These are phyloP conservation scores for Thinopyrum obtusiflorum DNA, from an alignment of 202 grass and related monocot species.

Conservation along the genomic window DNA sequence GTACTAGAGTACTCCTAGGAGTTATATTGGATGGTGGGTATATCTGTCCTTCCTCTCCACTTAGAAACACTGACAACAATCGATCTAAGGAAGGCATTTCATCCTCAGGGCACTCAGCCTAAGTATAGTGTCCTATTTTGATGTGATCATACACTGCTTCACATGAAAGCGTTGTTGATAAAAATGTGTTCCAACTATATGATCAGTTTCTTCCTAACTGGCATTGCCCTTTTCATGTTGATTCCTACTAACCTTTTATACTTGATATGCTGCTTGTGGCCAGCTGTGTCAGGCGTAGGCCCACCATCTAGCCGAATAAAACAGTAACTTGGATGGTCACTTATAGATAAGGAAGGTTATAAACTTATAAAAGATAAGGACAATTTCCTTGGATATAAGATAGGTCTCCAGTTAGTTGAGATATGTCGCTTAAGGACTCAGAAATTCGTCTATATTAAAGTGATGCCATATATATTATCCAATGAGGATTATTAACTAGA, in stretches of 20 bases:
- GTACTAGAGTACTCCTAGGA: neutral
- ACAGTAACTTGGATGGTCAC: neutral
- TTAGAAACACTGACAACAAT: neutral
- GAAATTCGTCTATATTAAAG: neutral
- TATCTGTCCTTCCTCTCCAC: neutral
- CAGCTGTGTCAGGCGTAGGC: neutral
- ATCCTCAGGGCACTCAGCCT: neutral
- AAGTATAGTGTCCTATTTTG: neutral
- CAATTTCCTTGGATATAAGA: neutral
- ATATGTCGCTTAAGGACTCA: neutral
- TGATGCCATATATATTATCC: neutral
- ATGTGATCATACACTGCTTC: neutral
- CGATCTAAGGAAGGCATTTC: neutral
- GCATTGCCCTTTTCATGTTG: neutral
- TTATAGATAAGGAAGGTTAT: neutral
- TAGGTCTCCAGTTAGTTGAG: conserved; percentile 1
- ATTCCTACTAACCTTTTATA: conserved; percentile 12
- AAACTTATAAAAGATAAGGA: neutral
- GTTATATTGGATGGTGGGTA: neutral
- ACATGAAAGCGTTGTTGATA: neutral
- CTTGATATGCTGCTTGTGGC: neutral
- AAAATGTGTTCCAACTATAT: neutral
- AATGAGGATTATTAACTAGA: neutral
- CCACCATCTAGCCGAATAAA: neutral
- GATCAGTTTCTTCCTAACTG: neutral